Evolutionary conservation across 2,329 filamentous ascomycete species (phyloP).

Genomic region (Ascochyta lentis): DNA sequence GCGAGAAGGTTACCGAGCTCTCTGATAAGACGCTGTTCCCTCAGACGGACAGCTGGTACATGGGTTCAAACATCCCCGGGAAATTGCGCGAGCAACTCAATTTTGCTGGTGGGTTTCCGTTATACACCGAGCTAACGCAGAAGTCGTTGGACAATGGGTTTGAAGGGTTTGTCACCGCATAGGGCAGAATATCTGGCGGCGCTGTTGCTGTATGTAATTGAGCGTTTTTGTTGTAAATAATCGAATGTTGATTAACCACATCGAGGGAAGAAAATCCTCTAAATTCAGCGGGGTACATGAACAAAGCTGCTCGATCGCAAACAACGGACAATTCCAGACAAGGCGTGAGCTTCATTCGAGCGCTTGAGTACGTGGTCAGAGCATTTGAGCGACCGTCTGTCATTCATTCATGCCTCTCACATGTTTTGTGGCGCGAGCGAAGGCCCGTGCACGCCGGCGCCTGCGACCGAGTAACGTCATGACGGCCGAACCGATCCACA

Average conservation of each 20-base stretch:
- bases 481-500: conserved; percentile 9
- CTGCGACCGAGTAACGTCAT: conserved; percentile 34
- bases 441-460: conserved; percentile 20
- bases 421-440: not conserved
- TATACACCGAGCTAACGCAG: conserved; percentile 51
- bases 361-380: too few species aligned
- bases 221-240: conserved; percentile 4
- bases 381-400: too few species aligned
- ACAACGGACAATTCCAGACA: too few species aligned
- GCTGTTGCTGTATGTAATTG: not conserved
- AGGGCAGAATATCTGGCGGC: not conserved
- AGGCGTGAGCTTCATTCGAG: too few species aligned
- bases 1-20: conserved; percentile 48
- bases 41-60: conserved; percentile 39
- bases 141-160: conserved; percentile 48
- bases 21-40: conserved; percentile 53
- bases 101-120: conserved; percentile 52
- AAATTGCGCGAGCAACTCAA: conserved; percentile 55
- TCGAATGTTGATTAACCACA: too few species aligned
- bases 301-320: too few species aligned
- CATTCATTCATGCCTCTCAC: not conserved
- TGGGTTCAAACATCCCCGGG: conserved; percentile 55
- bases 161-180: conserved; percentile 44
- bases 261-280: too few species aligned
- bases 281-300: too few species aligned